phyloP scores from a whole-genome alignment of 2,329 filamentous ascomycete species.

The Aspergillus ochraceus region DNA sequence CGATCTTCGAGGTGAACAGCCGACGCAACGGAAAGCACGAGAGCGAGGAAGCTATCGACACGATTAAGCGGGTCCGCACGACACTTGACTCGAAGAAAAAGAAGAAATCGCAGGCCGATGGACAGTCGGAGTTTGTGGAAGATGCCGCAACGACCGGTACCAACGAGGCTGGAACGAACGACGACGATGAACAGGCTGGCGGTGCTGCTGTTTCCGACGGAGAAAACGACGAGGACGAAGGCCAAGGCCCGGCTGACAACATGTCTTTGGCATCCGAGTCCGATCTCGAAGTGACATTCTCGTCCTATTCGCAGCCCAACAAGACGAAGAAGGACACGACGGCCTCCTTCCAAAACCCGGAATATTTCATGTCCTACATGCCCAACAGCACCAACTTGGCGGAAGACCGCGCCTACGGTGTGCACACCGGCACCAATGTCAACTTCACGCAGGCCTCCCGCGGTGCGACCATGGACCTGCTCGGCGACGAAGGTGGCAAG shows the following conservation, averaged over 20 bases:
- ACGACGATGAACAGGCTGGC: conserved; percentile 34
- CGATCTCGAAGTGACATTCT: conserved; percentile 70
- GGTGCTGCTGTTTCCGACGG: conserved; percentile 33
- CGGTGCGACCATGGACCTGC: conserved; percentile 86
- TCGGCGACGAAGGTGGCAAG: conserved; percentile 79
- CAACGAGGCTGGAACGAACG: conserved; percentile 19
- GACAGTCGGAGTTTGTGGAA: conserved; percentile 25
- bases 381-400: conserved; percentile 77
- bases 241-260: conserved; percentile 41
- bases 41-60: conserved; percentile 64
- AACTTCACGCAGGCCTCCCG: conserved; percentile 90
- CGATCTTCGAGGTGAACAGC: conserved; percentile 92
- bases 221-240: conserved; percentile 43
- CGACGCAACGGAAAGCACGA: conserved; percentile 69
- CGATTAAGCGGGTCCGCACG: conserved; percentile 45
- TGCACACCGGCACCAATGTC: conserved; percentile 73
- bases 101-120: conserved; percentile 33
- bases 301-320: conserved; percentile 55
- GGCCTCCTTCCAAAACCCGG: conserved; percentile 72
- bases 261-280: conserved; percentile 61
- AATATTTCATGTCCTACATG: conserved; percentile 96
- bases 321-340: conserved; percentile 54
- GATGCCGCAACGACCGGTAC: not conserved
- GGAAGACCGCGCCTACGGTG: conserved; percentile 90
- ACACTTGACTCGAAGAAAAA: conserved; percentile 45